Conservation (phyloP, 2,329 filamentous ascomycete genomes). For the Sporothrix inflata region DNA sequence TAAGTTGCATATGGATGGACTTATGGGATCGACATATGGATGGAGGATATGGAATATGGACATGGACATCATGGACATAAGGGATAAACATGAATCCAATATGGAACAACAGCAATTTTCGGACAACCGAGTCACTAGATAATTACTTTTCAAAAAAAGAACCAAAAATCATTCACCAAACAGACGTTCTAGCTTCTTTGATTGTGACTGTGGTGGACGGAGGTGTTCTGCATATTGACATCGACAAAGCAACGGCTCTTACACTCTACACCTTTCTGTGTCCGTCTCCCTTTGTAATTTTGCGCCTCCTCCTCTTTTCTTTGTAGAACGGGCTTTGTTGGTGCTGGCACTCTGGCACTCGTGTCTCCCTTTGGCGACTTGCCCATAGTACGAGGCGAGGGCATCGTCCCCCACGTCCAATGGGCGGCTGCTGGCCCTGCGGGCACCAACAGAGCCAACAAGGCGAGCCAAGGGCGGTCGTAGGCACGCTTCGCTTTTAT, state of each 20-base stretch:
- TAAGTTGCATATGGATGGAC: not conserved
- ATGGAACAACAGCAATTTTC: not conserved
- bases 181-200: not conserved
- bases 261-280: too few relatives aligned
- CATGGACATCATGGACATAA: not conserved
- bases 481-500: too few relatives aligned
- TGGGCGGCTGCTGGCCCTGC: not conserved
- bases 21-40: not conserved
- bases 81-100: not conserved
- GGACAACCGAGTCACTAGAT: not conserved
- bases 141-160: not conserved
- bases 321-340: too few relatives aligned
- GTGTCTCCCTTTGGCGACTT: too few relatives aligned
- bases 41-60: not conserved
- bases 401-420: not conserved
- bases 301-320: too few relatives aligned
- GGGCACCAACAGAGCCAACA: not conserved
- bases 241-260: not conserved
- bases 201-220: not conserved
- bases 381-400: too few relatives aligned
- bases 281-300: too few relatives aligned
- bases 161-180: not conserved
- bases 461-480: not conserved
- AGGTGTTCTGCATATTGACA: not conserved
- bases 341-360: too few relatives aligned